Percentiles rank a stretch among this genome's conserved stretches.
Evolutionary conservation across 1,284 basidiomycete species (phyloP).

Genomic region (Pascua guehoae): DNA sequence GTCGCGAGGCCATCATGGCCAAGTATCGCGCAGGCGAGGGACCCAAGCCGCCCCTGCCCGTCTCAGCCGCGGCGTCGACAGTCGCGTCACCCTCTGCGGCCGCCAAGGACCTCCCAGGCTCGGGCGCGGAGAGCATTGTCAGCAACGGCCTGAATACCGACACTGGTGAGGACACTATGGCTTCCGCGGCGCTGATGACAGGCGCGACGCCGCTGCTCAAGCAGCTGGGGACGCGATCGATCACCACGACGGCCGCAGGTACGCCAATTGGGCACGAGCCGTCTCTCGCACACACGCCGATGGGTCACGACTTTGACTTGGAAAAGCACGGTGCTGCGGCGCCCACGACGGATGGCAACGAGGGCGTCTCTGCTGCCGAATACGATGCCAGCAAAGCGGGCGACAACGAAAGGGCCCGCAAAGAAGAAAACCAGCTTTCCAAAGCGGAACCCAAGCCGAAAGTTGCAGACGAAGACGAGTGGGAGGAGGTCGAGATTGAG

Average conservation of each 20-base stretch:
- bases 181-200: slow-evolving; percentile 2
- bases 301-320: slow-evolving; percentile 42
- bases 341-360: slow-evolving; percentile 11
- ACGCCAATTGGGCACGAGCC: slow-evolving; percentile 31
- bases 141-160: slow-evolving; percentile 32
- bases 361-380: slow-evolving; percentile 70
- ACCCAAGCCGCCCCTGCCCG: slow-evolving; percentile 8
- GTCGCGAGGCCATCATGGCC: slow-evolving; percentile 77
- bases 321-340: slow-evolving; percentile 24
- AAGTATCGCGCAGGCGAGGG: slow-evolving; percentile 56
- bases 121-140: slow-evolving; percentile 36
- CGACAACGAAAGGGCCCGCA: slow-evolving; percentile 35
- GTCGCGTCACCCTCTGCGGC: neutral
- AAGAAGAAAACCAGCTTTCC: neutral
- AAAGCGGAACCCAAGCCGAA: slow-evolving; percentile 1
- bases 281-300: slow-evolving; percentile 32
- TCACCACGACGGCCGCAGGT: slow-evolving; percentile 17
- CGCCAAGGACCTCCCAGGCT: neutral
- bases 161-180: slow-evolving; percentile 24
- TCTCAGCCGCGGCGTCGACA: neutral
- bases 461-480: slow-evolving; percentile 30
- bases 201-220: slow-evolving; percentile 38
- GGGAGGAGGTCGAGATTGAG: slow-evolving; percentile 59
- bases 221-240: slow-evolving; percentile 28
- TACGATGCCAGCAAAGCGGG: slow-evolving; percentile 77